Base-by-base conservation (phyloP, 805 yeast species). In the Maudiozyma bulderi region DNA sequence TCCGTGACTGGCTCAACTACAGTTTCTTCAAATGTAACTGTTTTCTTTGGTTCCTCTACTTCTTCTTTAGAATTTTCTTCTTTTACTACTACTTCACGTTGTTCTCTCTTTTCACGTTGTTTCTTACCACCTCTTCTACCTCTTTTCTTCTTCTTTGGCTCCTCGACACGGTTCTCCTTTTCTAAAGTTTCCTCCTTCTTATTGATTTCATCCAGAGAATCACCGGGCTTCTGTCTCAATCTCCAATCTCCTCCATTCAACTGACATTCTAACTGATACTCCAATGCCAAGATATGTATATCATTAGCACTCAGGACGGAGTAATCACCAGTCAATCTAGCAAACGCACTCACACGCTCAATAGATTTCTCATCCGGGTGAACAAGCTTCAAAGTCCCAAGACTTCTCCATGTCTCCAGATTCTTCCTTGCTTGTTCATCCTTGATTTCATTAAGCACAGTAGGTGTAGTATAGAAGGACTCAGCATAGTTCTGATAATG, bases 251-350 rank as follows among this genome's bases (percentile, higher is more conserved):
- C 91, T 44, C 76, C 71, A 56, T 81, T 81, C 49, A 74, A 56
- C 62, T 87, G 91, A 48, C 73, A 72, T 54, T 90, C 96, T 46
- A 93, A 67, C 63, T 93, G 97, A 62, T 88, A 90, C 1, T 96
- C 80, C 56, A 93, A 73, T 0, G 99, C 98, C 52, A 95, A 74
- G 49, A 93, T 84, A 61, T 90, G 96, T 37, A 93, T 71, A 83
- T 93, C 99, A 54, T 95, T 90, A 38, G 82, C 77, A 55, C 96
- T 86, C 49, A 93, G 74, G 4, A 91, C 99, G 4, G 85, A 71
- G 55, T 73, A 85, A 71, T 93, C 99, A 64, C 99, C 99, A 0
- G 98, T 90, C 45, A 84, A 70, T 59, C 77, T 83, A 10, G 98
- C 83, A 69, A 93, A 91, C 5, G 76, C 80, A 6, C 77, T 70